Conservation (phyloP, 345 rosid genomes). For the Gossypium turneri region DNA sequence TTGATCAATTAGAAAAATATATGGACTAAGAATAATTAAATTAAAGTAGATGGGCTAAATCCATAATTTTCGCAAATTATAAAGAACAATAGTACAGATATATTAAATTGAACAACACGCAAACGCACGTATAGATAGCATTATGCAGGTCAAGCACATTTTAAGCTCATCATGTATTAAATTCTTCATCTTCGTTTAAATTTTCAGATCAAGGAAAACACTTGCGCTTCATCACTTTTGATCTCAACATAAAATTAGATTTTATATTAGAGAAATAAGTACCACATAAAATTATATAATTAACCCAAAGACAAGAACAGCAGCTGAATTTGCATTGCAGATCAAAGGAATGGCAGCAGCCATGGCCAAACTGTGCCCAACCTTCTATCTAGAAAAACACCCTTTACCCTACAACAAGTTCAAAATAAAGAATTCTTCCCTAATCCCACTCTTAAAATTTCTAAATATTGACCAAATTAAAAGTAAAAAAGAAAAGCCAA, state of each 20-base stretch:
- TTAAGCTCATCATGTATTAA: too few relatives aligned
- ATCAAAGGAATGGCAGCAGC: neutral
- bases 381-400: neutral
- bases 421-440: neutral
- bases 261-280: neutral
- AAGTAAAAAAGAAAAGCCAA: neutral
- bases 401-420: neutral
- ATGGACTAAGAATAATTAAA: too few relatives aligned
- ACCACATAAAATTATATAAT: neutral
- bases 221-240: neutral
- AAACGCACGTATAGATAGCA: too few relatives aligned
- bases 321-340: neutral
- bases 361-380: neutral
- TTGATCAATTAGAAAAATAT: too few relatives aligned
- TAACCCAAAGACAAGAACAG: neutral
- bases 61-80: too few relatives aligned
- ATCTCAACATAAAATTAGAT: neutral
- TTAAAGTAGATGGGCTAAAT: too few relatives aligned
- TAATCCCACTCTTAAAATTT: neutral
- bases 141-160: too few relatives aligned
- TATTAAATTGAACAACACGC: too few relatives aligned
- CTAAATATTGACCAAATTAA: neutral
- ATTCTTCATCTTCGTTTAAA: too few relatives aligned
- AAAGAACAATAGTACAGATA: too few relatives aligned
- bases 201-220: neutral